These are phyloP conservation scores for Cadophora sp. DNA, from an alignment of 2,329 filamentous ascomycete species.

Conservation along the genomic window DNA sequence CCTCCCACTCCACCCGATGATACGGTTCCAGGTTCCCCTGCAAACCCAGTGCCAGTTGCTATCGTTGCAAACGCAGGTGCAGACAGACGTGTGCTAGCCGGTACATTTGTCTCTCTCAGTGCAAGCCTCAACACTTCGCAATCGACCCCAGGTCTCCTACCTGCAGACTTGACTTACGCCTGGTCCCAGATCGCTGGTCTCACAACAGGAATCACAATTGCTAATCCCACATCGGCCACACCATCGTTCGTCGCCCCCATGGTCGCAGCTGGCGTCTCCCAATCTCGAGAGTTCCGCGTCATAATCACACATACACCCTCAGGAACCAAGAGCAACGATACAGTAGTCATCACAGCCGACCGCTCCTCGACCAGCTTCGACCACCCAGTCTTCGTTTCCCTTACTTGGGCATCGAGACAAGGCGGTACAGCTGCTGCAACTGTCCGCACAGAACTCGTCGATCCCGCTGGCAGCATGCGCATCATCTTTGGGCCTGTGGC, in stretches of 20 bases:
- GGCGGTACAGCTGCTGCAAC: conserved; percentile 3
- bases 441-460: conserved; percentile 4
- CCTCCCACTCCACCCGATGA: neutral
- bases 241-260: conserved; percentile 11
- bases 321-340: conserved; percentile 10
- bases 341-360: conserved; percentile 8
- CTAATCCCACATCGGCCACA: neutral
- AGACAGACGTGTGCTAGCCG: neutral
- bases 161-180: neutral
- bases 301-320: conserved; percentile 14
- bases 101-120: conserved; percentile 6
- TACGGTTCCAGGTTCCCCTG: neutral
- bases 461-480: conserved; percentile 6
- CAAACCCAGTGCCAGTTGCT: conserved; percentile 2
- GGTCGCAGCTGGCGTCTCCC: neutral
- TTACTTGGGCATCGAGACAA: conserved; percentile 9
- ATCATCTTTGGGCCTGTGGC: conserved; percentile 14
- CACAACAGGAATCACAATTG: neutral
- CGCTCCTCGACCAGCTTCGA: conserved; percentile 7
- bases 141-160: neutral
- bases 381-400: neutral
- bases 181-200: conserved; percentile 9
- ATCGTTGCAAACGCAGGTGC: conserved; percentile 5
- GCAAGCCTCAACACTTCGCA: neutral
- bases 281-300: conserved; percentile 6